A percentile compares a stretch with the other conserved stretches of the same genome.
These are phyloP conservation scores for Fusarium sacchari DNA, from an alignment of 2,329 filamentous ascomycete genomes.

Conservation along the genomic window DNA sequence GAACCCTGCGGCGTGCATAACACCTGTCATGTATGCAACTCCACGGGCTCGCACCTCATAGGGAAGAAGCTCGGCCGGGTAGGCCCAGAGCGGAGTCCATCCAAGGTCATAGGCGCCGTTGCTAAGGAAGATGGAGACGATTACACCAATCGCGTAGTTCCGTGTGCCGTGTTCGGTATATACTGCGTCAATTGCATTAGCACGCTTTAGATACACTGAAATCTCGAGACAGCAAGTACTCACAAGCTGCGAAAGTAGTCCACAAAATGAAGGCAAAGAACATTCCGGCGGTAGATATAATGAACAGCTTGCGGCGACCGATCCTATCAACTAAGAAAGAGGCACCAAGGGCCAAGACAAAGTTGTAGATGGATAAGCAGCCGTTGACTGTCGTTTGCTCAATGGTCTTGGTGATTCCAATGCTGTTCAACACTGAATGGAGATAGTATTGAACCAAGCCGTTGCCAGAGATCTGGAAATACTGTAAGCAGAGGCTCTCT, in stretches of 20 bases:
- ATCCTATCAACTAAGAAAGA: constrained; percentile 39
- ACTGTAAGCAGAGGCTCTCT: not conserved
- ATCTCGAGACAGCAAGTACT: not conserved
- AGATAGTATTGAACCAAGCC: constrained; percentile 45
- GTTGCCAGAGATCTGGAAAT: not conserved
- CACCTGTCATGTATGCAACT: not conserved
- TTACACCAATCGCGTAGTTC: constrained; percentile 4
- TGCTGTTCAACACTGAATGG: constrained; percentile 49
- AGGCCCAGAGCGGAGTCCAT: constrained; percentile 10
- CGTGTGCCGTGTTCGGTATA: not conserved
- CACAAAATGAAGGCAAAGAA: constrained; percentile 33
- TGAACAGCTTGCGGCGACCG: constrained; percentile 19
- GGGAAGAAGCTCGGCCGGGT: constrained; percentile 42
- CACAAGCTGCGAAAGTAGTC: constrained; percentile 32
- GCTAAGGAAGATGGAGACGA: not conserved
- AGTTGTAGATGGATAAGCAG: constrained; percentile 46
- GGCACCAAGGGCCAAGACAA: constrained; percentile 49
- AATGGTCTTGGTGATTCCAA: constrained; percentile 51
- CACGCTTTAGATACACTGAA: not conserved
- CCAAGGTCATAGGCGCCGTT: not conserved
- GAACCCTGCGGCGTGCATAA: not conserved
- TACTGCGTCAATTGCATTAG: not conserved
- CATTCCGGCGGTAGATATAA: constrained; percentile 18
- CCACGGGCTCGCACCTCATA: constrained; percentile 24
- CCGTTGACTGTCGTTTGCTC: constrained; percentile 44